phyloP scores from a whole-genome alignment of 805 yeast genomes.

The Metschnikowia reukaufii region DNA sequence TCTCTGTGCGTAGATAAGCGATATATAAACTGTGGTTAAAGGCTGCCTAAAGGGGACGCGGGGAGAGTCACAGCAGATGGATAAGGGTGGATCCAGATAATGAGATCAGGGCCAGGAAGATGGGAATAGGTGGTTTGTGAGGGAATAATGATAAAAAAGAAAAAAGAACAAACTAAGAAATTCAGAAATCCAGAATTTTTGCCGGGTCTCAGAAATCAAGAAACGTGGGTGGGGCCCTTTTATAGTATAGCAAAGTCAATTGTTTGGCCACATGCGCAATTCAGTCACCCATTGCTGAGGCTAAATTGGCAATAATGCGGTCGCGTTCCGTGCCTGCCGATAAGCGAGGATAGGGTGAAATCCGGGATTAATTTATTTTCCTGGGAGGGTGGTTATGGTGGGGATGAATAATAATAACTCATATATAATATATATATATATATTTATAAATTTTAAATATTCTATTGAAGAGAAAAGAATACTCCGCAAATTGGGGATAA shows the following conservation, averaged over 20 bases:
- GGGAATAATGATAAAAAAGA: not conserved
- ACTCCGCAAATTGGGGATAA: not conserved
- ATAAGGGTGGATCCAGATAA: too few species aligned
- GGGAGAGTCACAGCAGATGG: not conserved
- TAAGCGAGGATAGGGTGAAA: not conserved
- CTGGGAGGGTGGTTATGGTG: too few species aligned
- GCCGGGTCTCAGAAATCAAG: too few species aligned
- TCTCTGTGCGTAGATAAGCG: constrained; percentile 9
- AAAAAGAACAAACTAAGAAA: not conserved
- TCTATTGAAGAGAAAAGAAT: too few species aligned
- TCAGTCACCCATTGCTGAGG: constrained; percentile 4
- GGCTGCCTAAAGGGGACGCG: constrained; percentile 2
- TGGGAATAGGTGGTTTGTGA: not conserved
- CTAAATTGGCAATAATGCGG: not conserved
- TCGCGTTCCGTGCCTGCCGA: constrained; percentile 7
- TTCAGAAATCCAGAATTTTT: too few species aligned
- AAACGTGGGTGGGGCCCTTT: constrained; percentile 2
- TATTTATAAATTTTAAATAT: too few species aligned
- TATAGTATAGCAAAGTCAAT: constrained; percentile 1
- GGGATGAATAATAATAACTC: too few species aligned
- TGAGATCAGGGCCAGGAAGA: too few species aligned
- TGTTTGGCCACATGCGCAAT: constrained; percentile 13
- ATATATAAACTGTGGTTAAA: constrained; percentile 1
- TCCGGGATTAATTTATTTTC: not conserved
- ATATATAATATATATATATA: too few species aligned